Base-by-base conservation (phyloP, 2,329 filamentous ascomycete species). In the Claviceps sp. region DNA sequence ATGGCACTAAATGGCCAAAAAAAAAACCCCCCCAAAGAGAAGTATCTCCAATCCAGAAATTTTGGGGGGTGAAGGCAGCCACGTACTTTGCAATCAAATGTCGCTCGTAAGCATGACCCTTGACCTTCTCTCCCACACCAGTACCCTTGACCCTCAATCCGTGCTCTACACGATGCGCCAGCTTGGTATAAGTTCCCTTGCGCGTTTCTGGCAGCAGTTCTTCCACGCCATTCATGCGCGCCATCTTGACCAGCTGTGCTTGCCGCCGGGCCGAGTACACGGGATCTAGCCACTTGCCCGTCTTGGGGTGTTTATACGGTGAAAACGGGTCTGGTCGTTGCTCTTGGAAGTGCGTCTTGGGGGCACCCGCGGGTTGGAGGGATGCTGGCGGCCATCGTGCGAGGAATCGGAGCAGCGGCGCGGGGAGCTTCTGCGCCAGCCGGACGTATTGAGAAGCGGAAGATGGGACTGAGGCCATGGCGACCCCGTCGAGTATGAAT, bases 31-130 rank as follows among this genome's bases (percentile, higher is more conserved):
- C 5, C 4, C 17, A 16, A 16, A 34, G 6, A 34, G 43, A 2
- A 34, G 17, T 34, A 11, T 34, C 3, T 11, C 9, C 29, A 34
- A 34, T 34, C 3, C 29, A 11, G 3, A 34, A 34, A 34, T 0
- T 1, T 34, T 34, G 20, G 17, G 2, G 2, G 36, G 3, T 13
- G 17, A 36, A 13, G 20, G 16, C 20, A 16, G 20, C 5, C 51
- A 75, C 80, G 57, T 80, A 81, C 75, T 83, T 82, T 55, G 78
- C 75, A 71, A 86, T 83, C 73, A 96, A 74, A 62, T 85, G 85
- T 65, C 93, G 81, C 76, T 98, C 93, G 81, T 90, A 87, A 61
- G 82, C 77, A 70, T 96, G 91, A 68, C 93, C 93, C 84, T 97
- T 98, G 67, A 96, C 91, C 69, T 78, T 83, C 71, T 96, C 83